Base-by-base conservation (phyloP, 2,329 filamentous ascomycete species). In the Alternaria sp. region DNA sequence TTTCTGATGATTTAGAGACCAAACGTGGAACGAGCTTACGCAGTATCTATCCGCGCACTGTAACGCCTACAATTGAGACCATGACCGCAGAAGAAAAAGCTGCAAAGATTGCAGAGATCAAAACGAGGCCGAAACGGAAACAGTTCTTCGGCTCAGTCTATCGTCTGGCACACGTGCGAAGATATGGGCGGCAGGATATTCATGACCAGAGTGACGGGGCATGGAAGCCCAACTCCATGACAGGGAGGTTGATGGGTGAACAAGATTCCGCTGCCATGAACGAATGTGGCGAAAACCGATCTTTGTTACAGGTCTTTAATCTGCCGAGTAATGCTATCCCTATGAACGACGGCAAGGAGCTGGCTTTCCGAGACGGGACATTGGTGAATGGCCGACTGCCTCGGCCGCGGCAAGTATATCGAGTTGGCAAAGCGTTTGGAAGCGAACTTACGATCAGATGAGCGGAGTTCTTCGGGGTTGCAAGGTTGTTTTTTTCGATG, bases 81-180 rank as follows among this genome's bases (percentile, higher is more conserved):
- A 71, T 73, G 71, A 69, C 64, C 0, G 26, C 62, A 30, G 54
- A 51, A n/a, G 66, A 73, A 9, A 74, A 61, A 20, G 51, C 59
- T 18, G 30, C 32, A 16, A 74, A 71, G 48, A 69, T 73, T 32
- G 59, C 53, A 32, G 65, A 72, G 41, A 75, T 75, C 54, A 65
- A 63, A 59, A 53, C 59, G 14, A 72, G 80, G 1, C 77, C 77
- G 4, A 74, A 71, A 1, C 71, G 78, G 34, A 82, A 81, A 59
- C 63, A 71, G 14, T 61, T 61, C 8, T 71, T 71, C 26, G 66
- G 68, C 11, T 62, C 64, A 30, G 38, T 58, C 8, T 16, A 67
- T 54, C 64, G 66, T 28, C 51, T 72, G 18, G 65, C 59, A 39
- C 65, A 68, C 32, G 64, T 64, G 46, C 61, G 64, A 26, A 59